Evolutionary conservation across 2,329 filamentous ascomycete genomes (phyloP), one percentile per base, ranked within the genome.

Genomic region (Akanthomyces dipterigenus): DNA sequence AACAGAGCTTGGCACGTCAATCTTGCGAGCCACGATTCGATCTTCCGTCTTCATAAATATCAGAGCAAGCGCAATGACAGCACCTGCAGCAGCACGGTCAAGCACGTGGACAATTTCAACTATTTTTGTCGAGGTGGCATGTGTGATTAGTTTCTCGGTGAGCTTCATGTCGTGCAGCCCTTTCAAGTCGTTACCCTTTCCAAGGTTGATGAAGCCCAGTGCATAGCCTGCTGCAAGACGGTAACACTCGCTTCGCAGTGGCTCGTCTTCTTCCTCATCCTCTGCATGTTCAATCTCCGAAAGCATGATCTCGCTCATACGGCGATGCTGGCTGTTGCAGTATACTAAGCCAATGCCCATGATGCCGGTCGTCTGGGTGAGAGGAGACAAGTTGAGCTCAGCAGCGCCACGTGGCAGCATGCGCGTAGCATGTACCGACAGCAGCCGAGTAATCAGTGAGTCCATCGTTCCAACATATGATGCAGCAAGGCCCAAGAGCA

Each of bases 261-360:
- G 87, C 68, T 96, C 91, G 62, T 93, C 89, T 63, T 97, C 93
- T 58, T 93, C 89, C 42, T 90, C 83, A 28, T 81, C 77, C 49
- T 95, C 91, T 56, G 91, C 82, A 64, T 93, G 89, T 71, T 97
- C 92, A 63, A 99, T 95, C 72, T 99, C 95, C 0, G 93, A 98
- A 55, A 99, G 85, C 91, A 99, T 97, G 20, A 98, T 91, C 72
- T 99, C 95, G 70, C 92, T 98, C 95, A 99, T 99, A 42, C 96
- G 88, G 34, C 96, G 89, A 75, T 99, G 96, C 69, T 98, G 93
- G 31, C 93, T 97, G 71, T 93, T 89, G 75, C 89, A 96, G 73
- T 98, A 99, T 1, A 99, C 80, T 45, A 99, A 77, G 0, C 95
- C 95, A 66, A 99, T 96, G 1, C 95, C 95, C 91, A 99, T 96